phyloP scores from a whole-genome alignment of 2,329 filamentous ascomycete genomes.

The Beauveria sp. region DNA sequence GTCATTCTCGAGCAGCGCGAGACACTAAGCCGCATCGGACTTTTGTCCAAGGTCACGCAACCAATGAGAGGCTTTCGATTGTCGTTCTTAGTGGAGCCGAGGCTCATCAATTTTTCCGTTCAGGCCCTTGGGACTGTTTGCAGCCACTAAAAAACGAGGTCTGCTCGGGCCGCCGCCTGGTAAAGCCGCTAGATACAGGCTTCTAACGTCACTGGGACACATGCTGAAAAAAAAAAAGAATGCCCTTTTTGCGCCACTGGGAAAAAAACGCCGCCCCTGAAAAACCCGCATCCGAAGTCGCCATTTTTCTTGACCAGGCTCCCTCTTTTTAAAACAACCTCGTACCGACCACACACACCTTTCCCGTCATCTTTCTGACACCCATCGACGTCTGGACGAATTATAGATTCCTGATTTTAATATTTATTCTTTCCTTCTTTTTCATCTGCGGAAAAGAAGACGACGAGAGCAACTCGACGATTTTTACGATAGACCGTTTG shows the following conservation, averaged over 20 bases:
- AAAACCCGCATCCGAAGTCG: constrained; percentile 13
- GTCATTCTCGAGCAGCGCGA: constrained; percentile 9
- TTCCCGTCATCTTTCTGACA: background rate
- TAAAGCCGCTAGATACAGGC: background rate
- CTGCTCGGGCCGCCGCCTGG: background rate
- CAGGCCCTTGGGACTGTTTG: background rate
- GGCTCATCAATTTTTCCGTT: background rate
- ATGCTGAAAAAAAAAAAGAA: constrained; percentile 1
- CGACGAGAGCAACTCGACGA: background rate
- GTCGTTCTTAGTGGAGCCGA: background rate
- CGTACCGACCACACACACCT: background rate
- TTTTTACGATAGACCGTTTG: background rate
- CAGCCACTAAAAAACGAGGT: background rate
- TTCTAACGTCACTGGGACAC: background rate
- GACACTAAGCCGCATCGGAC: constrained; percentile 4
- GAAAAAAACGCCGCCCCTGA: constrained; percentile 9
- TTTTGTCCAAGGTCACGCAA: background rate
- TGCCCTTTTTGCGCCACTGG: background rate
- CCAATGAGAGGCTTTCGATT: background rate
- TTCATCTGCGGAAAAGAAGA: background rate
- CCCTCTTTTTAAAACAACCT: constrained; percentile 1
- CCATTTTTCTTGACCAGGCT: background rate
- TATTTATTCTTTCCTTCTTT: background rate
- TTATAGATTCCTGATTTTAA: constrained; percentile 7
- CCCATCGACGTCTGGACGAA: background rate